A percentile compares a stretch with the other conserved stretches of the same genome.
Conservation (phyloP, 2,329 filamentous ascomycete genomes). For the Sclerotinia minor region DNA sequence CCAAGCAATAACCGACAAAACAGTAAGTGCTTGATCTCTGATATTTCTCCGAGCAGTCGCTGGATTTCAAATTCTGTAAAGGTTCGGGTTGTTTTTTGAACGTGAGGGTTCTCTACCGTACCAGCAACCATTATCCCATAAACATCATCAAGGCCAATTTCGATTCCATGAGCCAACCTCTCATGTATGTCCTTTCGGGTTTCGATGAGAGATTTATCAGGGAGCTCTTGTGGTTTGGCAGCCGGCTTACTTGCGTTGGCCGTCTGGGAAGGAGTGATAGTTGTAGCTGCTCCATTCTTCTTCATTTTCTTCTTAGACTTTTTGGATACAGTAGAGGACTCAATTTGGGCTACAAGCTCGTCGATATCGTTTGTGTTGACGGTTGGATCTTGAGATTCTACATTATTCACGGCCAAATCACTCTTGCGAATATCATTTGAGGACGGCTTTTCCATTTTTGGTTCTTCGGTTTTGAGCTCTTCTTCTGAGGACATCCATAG, state of each 20-base stretch:
- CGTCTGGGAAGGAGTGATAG: constrained; percentile 25
- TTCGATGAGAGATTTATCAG: constrained; percentile 47
- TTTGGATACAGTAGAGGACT: constrained; percentile 17
- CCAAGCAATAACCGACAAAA: constrained; percentile 51
- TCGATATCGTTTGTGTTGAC: neutral
- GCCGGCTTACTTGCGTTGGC: neutral
- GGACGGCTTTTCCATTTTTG: too few species aligned
- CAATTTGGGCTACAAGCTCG: neutral
- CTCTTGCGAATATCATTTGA: neutral
- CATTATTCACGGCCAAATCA: neutral
- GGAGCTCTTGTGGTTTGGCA: constrained; percentile 31
- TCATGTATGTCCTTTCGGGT: constrained; percentile 45
- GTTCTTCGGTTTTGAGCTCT: neutral
- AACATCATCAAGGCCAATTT: constrained; percentile 42
- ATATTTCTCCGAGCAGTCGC: constrained; percentile 47
- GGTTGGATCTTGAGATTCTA: neutral
- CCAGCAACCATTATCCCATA: constrained; percentile 43
- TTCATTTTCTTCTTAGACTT: constrained; percentile 42
- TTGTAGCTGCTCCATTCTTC: constrained; percentile 35
- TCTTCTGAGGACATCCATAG: constrained; percentile 29
- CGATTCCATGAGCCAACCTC: constrained; percentile 45
- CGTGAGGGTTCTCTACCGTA: constrained; percentile 35
- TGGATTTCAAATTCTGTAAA: constrained; percentile 48
- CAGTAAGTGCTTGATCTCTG: constrained; percentile 51
- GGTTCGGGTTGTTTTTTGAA: constrained; percentile 42